Evolutionary conservation across 2,329 filamentous ascomycete genomes (phyloP).

Genomic region (Laburnicola sp.): DNA sequence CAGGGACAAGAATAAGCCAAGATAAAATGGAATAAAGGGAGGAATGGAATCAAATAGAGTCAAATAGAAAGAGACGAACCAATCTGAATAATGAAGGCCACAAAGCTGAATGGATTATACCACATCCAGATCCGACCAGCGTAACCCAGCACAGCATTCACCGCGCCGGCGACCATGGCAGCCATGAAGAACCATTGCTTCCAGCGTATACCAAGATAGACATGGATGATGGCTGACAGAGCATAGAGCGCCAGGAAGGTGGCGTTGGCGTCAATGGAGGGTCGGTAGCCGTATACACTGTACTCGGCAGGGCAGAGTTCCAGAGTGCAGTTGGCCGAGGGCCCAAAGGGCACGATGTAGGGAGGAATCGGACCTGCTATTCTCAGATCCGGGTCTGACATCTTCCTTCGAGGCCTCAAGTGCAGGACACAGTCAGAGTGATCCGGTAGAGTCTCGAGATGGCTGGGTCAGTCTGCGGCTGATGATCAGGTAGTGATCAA

Average conservation of each 20-base stretch:
- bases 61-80: too few species aligned
- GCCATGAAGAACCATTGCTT: conserved; percentile 6
- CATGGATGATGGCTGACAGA: conserved; percentile 5
- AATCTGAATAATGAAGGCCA: conserved; percentile 17
- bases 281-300: conserved; percentile 13
- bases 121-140: conserved; percentile 14
- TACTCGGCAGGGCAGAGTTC: conserved; percentile 9
- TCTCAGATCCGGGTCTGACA: too few species aligned
- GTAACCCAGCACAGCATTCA: conserved; percentile 14
- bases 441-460: too few species aligned
- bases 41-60: too few species aligned
- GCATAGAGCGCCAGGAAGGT: conserved; percentile 10
- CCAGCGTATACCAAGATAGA: conserved; percentile 9
- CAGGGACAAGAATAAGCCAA: too few species aligned
- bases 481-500: too few species aligned
- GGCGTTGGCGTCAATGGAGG: conserved; percentile 7
- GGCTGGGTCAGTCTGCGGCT: too few species aligned
- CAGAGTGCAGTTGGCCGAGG: conserved; percentile 15
- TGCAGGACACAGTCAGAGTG: too few species aligned
- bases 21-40: too few species aligned
- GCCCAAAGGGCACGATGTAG: conserved; percentile 7
- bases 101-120: conserved; percentile 18
- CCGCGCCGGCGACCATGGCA: conserved; percentile 8
- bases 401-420: too few species aligned
- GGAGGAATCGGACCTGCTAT: too few species aligned